Evolutionary conservation across 805 yeast species (phyloP), one percentile per base, ranked within the genome.

Genomic region (Ogataea trehaloabstinens): DNA sequence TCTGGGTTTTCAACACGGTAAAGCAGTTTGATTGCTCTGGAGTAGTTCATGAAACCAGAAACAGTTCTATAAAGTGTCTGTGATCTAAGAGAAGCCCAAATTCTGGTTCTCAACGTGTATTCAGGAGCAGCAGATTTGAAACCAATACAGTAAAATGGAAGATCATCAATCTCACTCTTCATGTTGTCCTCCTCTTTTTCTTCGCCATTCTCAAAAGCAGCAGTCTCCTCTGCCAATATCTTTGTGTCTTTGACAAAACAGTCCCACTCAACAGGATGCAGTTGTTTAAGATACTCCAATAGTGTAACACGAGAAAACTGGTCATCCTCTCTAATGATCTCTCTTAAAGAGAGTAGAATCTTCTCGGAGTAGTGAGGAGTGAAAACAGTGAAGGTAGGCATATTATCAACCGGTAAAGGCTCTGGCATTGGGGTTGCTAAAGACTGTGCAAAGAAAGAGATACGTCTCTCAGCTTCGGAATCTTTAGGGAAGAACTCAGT

Each of bases 381-480:
- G 66, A 91, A 73, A 17, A 93, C 98, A 28, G 99, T 90, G 67
- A 93, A 93, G 10, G 98, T 91, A 50, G 99, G 99, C 99, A 93
- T 93, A 74, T 91, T 91, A 68, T 93, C 99, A 53, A 95, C 98
- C 31, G 99, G 99, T 61, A 93, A 74, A 46, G 99, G 98, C 71
- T 93, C 99, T 48, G 96, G 96, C 56, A 93, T 90, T 53, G 99
- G 99, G 44, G 99, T 93, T 37, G 99, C 95, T 67, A 93, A 75
- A 8, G 98, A 90, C 69, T 93, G 99, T 43, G 99, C 99, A 71
- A 93, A 93, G 85, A 95, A 93, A 43, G 97, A 87, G 55, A 93
- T 90, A 77, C 99, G 93, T 75, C 99, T 90, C 73, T 95, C 99
- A 49, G 99, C 99, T 69, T 93, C 99, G 31, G 96, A 88, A 67